These are phyloP conservation scores for Candida sanyaensis DNA, from an alignment of 1,139 yeast species.

Conservation along the genomic window DNA sequence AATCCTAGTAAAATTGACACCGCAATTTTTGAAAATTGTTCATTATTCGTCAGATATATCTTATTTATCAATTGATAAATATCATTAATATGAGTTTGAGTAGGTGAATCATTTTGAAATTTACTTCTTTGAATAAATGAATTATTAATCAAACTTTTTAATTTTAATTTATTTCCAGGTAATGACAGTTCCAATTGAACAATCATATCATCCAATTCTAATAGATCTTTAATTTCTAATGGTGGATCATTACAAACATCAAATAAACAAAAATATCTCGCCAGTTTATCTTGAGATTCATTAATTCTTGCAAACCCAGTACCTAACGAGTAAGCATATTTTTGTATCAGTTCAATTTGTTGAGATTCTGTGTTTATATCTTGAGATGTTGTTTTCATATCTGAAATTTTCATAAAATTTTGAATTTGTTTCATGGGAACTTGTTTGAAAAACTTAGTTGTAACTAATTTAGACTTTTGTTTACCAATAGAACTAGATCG, in stretches of 20 bases:
- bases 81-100: conserved; percentile 12
- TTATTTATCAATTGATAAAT: conserved; percentile 6
- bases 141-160: conserved; percentile 14
- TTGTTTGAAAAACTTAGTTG: conserved; percentile 6
- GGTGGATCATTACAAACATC: conserved; percentile 28
- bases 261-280: conserved; percentile 20
- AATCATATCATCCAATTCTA: conserved; percentile 53
- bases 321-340: conserved; percentile 12
- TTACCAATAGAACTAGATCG: not conserved
- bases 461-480: not conserved
- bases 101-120: not conserved
- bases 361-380: conserved; percentile 4
- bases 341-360: conserved; percentile 9
- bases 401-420: not conserved
- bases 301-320: conserved; percentile 6
- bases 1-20: conserved; percentile 22
- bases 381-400: not conserved
- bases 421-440: conserved; percentile 9
- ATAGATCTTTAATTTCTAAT: conserved; percentile 26
- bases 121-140: conserved; percentile 10
- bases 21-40: conserved; percentile 4
- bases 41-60: conserved; percentile 1
- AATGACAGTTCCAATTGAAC: conserved; percentile 45
- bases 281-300: not conserved
- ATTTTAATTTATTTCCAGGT: conserved; percentile 24